Evolutionary conservation across 805 yeast species (phyloP).

Genomic region (Danielozyma ontarioensis): DNA sequence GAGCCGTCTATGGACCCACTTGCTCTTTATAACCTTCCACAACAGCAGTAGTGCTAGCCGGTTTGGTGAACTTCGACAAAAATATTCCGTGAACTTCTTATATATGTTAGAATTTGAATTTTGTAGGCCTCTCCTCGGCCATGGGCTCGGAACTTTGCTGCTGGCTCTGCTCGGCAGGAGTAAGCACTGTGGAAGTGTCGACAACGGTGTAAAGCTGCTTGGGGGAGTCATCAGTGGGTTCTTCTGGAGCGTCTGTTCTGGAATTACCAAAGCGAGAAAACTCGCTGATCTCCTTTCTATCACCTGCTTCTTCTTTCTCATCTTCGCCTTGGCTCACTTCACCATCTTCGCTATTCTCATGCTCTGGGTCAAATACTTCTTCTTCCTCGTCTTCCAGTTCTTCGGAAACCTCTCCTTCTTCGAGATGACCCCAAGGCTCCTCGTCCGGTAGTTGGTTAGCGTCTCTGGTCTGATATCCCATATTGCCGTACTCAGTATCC

Average conservation of each 20-base stretch:
- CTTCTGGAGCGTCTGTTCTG: too few species aligned
- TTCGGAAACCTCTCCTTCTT: constrained; percentile 13
- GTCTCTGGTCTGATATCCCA: constrained; percentile 19
- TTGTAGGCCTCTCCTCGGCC: background rate
- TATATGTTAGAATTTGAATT: constrained; percentile 6
- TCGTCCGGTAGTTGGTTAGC: background rate
- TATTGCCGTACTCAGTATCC: constrained; percentile 30
- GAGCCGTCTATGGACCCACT: constrained; percentile 1
- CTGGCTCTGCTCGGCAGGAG: background rate
- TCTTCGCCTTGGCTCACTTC: constrained; percentile 2
- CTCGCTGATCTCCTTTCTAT: background rate
- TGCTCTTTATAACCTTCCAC: too few species aligned
- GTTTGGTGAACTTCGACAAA: too few species aligned
- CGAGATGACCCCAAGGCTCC: constrained; percentile 9
- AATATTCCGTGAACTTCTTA: too few species aligned
- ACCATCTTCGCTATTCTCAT: too few species aligned
- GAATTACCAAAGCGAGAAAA: constrained; percentile 5
- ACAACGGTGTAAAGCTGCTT: constrained; percentile 1
- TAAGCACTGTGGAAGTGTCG: background rate
- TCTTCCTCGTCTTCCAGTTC: constrained; percentile 6
- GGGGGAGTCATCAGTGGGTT: constrained; percentile 1
- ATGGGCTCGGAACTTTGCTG: background rate
- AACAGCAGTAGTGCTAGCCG: too few species aligned
- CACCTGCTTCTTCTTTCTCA: background rate
- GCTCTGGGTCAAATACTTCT: too few species aligned